Evolutionary conservation across 371 early-diverging fungal species (phyloP), one percentile per base, ranked within the genome.

Genomic region (Rhizomucor miehei): DNA sequence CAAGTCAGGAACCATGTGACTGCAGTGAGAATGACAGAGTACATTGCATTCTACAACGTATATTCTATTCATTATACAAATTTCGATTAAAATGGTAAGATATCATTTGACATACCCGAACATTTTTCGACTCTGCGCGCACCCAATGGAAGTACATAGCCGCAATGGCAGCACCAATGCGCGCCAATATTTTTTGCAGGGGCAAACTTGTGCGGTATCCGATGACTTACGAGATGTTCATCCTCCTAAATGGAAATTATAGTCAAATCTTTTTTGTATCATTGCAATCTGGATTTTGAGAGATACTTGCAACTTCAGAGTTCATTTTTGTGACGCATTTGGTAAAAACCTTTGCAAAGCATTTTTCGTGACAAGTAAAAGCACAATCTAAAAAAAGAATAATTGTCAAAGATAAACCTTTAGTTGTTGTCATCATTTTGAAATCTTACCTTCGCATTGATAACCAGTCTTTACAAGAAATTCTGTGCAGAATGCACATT

Each of bases 91-190:
- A 25, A 14, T 6, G 0, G 38, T 9, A 24, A 23, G 21, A 14
- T 16, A 36, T 36, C 21, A 37, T 6, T 17, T 16, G 19, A 20
- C 40, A 46, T 64, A 64, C 63, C 58, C 11, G 75, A 66, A 63
- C 89, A 89, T 49, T 68, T 69, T 63, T 87, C 88, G 34, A 81
- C 70, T 0, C 83, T 81, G 44, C 81, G 80, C 14, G 85, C 82
- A 13, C 94, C 92, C 6, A 97, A 69, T 3, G 95, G 84, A 19
- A 99, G 83, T 82, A 94, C 89, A 46, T 87, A 86, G 29, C 99
- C 99, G 80, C 99, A 99, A 71, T 99, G 99, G 63, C 89, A 87
- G 74, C 99, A 99, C 94, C 97, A 99, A 63, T 86, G 84, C 21
- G 93, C 88, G 19, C 85, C 86, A 52, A 90, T 76, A 48, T 83